A percentile compares a stretch with the other conserved stretches of the same genome.
Conservation (phyloP, 345 rosid genomes). For the Balakata baccata region DNA sequence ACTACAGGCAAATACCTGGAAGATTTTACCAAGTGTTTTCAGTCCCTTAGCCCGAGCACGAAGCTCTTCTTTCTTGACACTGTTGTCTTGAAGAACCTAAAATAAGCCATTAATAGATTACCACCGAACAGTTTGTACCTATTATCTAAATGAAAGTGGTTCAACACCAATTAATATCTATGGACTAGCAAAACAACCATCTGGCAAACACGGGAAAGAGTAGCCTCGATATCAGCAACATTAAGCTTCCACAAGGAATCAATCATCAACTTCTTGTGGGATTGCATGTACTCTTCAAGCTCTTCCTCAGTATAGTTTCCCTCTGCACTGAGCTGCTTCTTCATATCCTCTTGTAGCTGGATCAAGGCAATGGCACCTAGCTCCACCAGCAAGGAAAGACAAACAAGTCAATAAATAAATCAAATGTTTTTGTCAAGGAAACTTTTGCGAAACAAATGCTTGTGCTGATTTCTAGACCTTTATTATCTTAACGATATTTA, state of each 20-base stretch:
- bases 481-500: neutral
- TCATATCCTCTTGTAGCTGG: conserved; percentile 98
- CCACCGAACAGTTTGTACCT: conserved; percentile 5
- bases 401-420: conserved; percentile 4
- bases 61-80: conserved; percentile 78
- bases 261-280: conserved; percentile 86
- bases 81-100: conserved; percentile 96
- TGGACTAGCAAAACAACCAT: conserved; percentile 59
- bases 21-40: conserved; percentile 89
- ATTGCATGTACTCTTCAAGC: conserved; percentile 80
- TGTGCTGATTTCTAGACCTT: neutral
- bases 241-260: conserved; percentile 98
- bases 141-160: conserved; percentile 7
- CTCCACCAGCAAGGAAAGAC: conserved; percentile 8
- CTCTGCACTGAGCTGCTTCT: conserved; percentile 76
- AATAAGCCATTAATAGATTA: conserved; percentile 28
- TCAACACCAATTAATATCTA: conserved; percentile 21
- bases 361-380: conserved; percentile 92
- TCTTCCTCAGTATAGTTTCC: conserved; percentile 86
- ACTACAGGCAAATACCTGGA: conserved; percentile 53
- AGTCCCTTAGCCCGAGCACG: conserved; percentile 92
- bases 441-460: neutral
- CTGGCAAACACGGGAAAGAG: conserved; percentile 94
- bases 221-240: conserved; percentile 93
- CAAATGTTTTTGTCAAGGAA: neutral